phyloP scores from a whole-genome alignment of 805 yeast species.

The Myxozyma vanderwaltii region DNA sequence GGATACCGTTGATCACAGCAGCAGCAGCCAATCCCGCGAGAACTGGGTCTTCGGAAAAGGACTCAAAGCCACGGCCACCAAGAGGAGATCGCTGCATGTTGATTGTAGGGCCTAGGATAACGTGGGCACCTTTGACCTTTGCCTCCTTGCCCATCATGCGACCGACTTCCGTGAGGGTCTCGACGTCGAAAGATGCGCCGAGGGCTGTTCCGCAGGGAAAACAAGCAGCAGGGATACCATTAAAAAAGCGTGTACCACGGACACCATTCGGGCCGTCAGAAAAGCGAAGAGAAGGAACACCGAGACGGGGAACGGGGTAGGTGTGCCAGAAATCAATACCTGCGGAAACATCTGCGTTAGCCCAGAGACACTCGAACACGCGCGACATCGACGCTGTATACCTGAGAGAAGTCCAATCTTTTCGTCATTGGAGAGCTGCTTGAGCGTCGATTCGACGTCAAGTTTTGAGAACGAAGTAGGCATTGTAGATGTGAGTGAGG shows the following conservation, averaged over 20 bases:
- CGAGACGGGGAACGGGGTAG: conserved; percentile 44
- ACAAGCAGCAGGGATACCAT: conserved; percentile 57
- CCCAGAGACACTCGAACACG: not conserved
- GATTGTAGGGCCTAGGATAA: conserved; percentile 53
- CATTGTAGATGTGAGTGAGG: not conserved
- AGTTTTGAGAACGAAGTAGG: conserved; percentile 1
- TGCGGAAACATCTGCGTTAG: not conserved
- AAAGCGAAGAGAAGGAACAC: conserved; percentile 52
- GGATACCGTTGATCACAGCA: conserved; percentile 58
- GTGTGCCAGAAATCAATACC: conserved; percentile 56
- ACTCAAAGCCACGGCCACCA: conserved; percentile 66
- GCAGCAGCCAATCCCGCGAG: conserved; percentile 53
- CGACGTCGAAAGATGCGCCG: conserved; percentile 59
- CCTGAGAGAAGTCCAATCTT: conserved; percentile 46
- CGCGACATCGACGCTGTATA: conserved; percentile 8
- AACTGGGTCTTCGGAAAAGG: conserved; percentile 63
- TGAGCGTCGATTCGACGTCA: conserved; percentile 28
- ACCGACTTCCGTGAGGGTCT: conserved; percentile 54
- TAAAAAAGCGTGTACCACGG: conserved; percentile 58
- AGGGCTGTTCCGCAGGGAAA: conserved; percentile 64
- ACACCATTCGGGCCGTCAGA: conserved; percentile 68
- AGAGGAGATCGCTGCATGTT: conserved; percentile 60
- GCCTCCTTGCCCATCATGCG: conserved; percentile 57
- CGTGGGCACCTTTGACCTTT: conserved; percentile 54
- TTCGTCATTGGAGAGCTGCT: conserved; percentile 38